phyloP scores from a whole-genome alignment of 768 basidiomycete genomes.

The Cystofilobasidium capitatum region DNA sequence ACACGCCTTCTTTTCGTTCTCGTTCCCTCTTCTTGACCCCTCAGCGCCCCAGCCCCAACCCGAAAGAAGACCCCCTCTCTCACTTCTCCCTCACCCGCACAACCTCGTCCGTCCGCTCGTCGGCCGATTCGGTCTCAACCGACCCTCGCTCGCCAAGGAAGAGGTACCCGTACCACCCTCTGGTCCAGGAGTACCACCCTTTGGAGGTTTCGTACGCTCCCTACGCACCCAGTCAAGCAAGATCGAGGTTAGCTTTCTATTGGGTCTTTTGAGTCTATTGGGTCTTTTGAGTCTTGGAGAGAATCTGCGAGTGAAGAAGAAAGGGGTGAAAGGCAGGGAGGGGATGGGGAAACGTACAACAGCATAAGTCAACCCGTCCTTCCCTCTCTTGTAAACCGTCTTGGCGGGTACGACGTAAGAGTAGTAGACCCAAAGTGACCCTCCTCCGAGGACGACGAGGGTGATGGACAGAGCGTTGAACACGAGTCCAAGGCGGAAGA shows the following conservation, averaged over 20 bases:
- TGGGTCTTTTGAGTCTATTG: background rate
- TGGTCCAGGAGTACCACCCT: background rate
- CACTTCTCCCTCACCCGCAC: background rate
- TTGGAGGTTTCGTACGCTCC: background rate
- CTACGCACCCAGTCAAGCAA: too few relatives aligned
- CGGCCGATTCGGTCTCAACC: background rate
- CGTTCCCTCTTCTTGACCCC: background rate
- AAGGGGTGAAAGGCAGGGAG: background rate
- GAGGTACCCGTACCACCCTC: background rate
- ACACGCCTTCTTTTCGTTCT: background rate
- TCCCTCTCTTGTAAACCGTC: background rate
- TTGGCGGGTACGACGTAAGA: constrained; percentile 16
- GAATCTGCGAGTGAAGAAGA: background rate
- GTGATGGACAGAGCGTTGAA: background rate
- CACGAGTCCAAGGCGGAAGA: constrained; percentile 5
- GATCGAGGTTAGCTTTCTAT: too few relatives aligned
- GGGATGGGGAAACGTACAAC: background rate
- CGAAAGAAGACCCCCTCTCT: background rate
- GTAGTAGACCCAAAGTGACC: constrained; percentile 7
- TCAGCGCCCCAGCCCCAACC: background rate
- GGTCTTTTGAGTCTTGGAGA: background rate
- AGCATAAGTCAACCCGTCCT: constrained; percentile 8
- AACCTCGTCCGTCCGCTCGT: background rate
- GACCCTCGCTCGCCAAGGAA: background rate
- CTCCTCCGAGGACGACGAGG: background rate